Evolutionary conservation across 192 early-diverging fungal genomes (phyloP).

Genomic region (Dissophora globulifera): DNA sequence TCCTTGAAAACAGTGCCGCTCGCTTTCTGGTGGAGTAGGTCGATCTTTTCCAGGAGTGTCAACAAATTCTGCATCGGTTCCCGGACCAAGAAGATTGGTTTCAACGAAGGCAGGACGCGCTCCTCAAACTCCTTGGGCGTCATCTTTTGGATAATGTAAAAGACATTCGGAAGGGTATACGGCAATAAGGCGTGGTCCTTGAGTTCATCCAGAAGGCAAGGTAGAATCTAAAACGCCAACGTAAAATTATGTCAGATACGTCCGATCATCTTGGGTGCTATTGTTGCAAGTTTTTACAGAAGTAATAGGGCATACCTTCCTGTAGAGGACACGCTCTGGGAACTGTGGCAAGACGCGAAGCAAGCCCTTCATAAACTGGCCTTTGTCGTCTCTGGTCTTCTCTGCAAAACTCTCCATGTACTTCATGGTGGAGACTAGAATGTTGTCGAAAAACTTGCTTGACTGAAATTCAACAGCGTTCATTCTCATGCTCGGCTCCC

Average conservation of each 20-base stretch:
- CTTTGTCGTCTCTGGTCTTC: conserved; percentile 80
- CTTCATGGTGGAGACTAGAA: conserved; percentile 79
- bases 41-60: conserved; percentile 72
- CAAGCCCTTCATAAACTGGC: conserved; percentile 83
- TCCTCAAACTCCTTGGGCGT: conserved; percentile 68
- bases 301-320: conserved; percentile 68
- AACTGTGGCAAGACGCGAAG: conserved; percentile 76
- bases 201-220: conserved; percentile 74
- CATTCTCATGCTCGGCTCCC: conserved; percentile 66
- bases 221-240: conserved; percentile 67
- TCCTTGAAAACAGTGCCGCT: conserved; percentile 70
- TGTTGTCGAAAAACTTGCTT: conserved; percentile 81
- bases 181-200: conserved; percentile 81
- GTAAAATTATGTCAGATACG: no score
- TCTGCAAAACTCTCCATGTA: conserved; percentile 85
- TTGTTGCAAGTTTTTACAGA: no score
- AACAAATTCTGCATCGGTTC: conserved; percentile 76
- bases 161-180: conserved; percentile 81
- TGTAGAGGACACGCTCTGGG: conserved; percentile 70
- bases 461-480: conserved; percentile 71
- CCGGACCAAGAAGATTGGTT: conserved; percentile 66
- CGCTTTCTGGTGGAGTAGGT: conserved; percentile 73
- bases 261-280: no score
- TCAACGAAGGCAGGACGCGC: conserved; percentile 69
- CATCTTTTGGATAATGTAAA: conserved; percentile 73